Conservation (phyloP, 225 moss, liverwort and hornwort species). For the Anthoceros angustus region DNA sequence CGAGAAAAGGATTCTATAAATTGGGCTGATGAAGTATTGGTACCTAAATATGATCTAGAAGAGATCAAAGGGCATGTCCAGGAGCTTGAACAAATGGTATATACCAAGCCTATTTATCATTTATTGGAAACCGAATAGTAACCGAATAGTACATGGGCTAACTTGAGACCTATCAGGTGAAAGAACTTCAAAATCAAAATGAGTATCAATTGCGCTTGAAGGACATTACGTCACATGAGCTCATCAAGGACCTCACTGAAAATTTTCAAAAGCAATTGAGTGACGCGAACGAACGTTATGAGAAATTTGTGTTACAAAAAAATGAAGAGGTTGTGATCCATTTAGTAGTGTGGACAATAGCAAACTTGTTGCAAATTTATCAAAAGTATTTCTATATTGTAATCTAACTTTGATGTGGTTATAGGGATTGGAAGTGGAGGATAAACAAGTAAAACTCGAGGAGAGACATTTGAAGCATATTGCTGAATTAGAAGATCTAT, state of each 20-base stretch:
- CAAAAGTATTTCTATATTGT: background rate
- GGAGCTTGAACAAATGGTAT: conserved; percentile 73
- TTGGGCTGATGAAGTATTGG: conserved; percentile 64
- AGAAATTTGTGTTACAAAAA: conserved; percentile 52
- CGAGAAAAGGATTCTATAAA: conserved; percentile 61
- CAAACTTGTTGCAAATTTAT: background rate
- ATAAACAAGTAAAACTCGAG: conserved; percentile 55
- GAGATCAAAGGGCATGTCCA: conserved; percentile 51
- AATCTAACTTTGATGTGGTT: background rate
- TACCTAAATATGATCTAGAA: conserved; percentile 55
- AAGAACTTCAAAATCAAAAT: conserved; percentile 46
- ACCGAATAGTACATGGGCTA: background rate
- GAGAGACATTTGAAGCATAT: conserved; percentile 45
- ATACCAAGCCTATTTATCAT: background rate
- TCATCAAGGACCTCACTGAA: conserved; percentile 35
- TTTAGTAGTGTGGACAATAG: too few relatives aligned
- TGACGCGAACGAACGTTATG: conserved; percentile 26
- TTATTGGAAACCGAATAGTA: background rate
- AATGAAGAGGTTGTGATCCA: conserved; percentile 39
- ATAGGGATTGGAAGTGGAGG: conserved; percentile 72
- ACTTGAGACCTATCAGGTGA: conserved; percentile 21
- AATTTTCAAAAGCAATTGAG: conserved; percentile 27
- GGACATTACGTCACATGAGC: conserved; percentile 50
- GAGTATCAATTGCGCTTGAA: conserved; percentile 75
- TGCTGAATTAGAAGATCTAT: conserved; percentile 57